Conservation (phyloP, 176 grass and related monocot species). For the Phoenix dactylifera region DNA sequence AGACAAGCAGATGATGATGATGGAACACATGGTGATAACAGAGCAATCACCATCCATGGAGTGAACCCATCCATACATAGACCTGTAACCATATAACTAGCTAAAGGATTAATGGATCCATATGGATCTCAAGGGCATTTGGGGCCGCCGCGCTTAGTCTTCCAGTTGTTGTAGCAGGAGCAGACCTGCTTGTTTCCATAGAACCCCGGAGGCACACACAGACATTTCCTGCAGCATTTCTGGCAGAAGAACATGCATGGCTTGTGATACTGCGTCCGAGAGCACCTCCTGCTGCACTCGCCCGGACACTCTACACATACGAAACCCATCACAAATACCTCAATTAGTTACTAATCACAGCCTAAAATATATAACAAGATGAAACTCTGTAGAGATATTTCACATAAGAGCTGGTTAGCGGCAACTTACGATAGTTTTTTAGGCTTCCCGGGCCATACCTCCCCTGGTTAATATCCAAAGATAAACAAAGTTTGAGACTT, state of each 20-base stretch:
- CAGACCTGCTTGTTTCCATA: conserved; percentile 16
- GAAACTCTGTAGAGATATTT: too few relatives aligned
- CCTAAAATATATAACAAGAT: too few relatives aligned
- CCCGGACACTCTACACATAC: not conserved
- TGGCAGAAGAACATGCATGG: conserved; percentile 21
- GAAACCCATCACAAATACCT: not conserved
- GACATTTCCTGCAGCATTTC: conserved; percentile 13
- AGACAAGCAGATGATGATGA: too few relatives aligned
- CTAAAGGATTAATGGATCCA: too few relatives aligned
- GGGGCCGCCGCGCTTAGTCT: conserved; percentile 11
- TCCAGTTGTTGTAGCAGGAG: conserved; percentile 7
- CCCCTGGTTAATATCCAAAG: not conserved
- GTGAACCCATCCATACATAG: too few relatives aligned
- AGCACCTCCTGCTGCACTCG: conserved; percentile 13
- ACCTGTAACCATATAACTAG: too few relatives aligned
- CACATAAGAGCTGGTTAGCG: too few relatives aligned
- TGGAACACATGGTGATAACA: too few relatives aligned
- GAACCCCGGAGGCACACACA: conserved; percentile 12
- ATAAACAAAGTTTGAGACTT: too few relatives aligned
- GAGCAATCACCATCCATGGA: too few relatives aligned
- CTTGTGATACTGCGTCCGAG: conserved; percentile 13
- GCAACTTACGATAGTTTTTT: conserved; percentile 1
- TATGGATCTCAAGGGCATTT: conserved; percentile 4
- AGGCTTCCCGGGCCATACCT: not conserved
- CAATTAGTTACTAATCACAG: too few relatives aligned